Evolutionary conservation across 805 yeast species (phyloP).

Genomic region (Ogataea pini): DNA sequence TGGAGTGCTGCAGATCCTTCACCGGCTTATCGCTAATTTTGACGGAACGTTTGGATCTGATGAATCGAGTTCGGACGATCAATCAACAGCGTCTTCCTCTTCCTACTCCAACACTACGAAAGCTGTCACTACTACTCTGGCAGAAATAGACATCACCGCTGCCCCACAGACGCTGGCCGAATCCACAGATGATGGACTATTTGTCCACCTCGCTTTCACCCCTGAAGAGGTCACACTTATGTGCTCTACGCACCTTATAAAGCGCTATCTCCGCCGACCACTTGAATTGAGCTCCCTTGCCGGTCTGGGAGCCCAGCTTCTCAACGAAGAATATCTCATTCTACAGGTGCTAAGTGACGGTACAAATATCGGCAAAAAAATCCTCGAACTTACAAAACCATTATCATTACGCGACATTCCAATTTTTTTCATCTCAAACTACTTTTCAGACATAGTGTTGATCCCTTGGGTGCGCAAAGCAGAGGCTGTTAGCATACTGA

Average conservation of each 20-base stretch:
- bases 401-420: slow-evolving; percentile 57
- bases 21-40: slow-evolving; percentile 36
- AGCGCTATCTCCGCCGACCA: slow-evolving; percentile 41
- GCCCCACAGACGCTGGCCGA: not conserved
- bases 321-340: slow-evolving; percentile 48
- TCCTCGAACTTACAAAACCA: slow-evolving; percentile 58
- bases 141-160: not conserved
- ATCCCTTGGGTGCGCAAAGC: slow-evolving; percentile 49
- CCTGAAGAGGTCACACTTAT: slow-evolving; percentile 65
- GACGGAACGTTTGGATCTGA: slow-evolving; percentile 23
- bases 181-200: slow-evolving; percentile 40
- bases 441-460: slow-evolving; percentile 62
- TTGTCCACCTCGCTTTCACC: slow-evolving; percentile 63
- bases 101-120: slow-evolving; percentile 5
- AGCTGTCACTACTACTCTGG: slow-evolving; percentile 17
- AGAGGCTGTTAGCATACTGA: slow-evolving; percentile 46
- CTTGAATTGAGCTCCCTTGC: slow-evolving; percentile 29
- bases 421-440: slow-evolving; percentile 60
- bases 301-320: slow-evolving; percentile 38
- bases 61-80: slow-evolving; percentile 14
- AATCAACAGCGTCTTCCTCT: slow-evolving; percentile 5
- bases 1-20: slow-evolving; percentile 50
- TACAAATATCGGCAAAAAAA: slow-evolving; percentile 50
- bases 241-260: slow-evolving; percentile 44
- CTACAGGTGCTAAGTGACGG: slow-evolving; percentile 65